Conservation (phyloP, 2,329 filamentous ascomycete species). For the Taxawa tesnikishii region DNA sequence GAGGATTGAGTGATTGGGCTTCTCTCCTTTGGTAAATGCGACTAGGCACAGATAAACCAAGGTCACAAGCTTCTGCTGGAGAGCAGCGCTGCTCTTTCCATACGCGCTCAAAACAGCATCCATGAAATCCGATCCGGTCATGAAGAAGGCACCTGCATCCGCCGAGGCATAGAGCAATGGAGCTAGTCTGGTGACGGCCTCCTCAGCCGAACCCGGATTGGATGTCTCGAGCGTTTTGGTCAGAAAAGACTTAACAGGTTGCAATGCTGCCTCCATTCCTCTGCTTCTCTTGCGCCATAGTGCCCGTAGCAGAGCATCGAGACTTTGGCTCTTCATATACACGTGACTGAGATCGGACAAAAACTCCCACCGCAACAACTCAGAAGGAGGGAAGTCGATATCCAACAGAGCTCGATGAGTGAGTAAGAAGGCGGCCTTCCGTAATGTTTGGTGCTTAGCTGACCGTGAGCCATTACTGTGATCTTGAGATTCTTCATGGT, state of each 20-base stretch:
- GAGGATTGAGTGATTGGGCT: constrained; percentile 60
- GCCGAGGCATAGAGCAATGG: constrained; percentile 51
- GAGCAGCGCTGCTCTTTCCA: constrained; percentile 45
- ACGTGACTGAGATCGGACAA: constrained; percentile 55
- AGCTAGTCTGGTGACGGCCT: constrained; percentile 46
- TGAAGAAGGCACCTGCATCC: constrained; percentile 47
- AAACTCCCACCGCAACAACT: constrained; percentile 52
- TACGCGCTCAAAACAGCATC: constrained; percentile 62
- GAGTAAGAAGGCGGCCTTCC: constrained; percentile 54
- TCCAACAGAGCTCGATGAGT: constrained; percentile 43
- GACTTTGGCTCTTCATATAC: constrained; percentile 52
- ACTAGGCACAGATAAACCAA: constrained; percentile 64
- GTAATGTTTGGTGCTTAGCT: constrained; percentile 36
- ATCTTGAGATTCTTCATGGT: constrained; percentile 32
- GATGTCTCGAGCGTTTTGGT: constrained; percentile 52
- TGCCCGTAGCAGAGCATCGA: constrained; percentile 33
- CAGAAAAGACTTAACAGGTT: constrained; percentile 48
- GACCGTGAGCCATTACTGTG: constrained; percentile 1
- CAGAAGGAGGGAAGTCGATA: constrained; percentile 26
- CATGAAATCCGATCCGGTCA: constrained; percentile 78
- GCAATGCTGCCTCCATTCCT: constrained; percentile 42
- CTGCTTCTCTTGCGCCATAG: constrained; percentile 42
- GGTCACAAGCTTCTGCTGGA: constrained; percentile 57
- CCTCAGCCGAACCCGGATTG: constrained; percentile 43
- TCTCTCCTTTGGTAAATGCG: constrained; percentile 53